Percentiles rank a stretch among this genome's conserved stretches.
These are phyloP conservation scores for Staphylotrichum longicolle DNA, from an alignment of 495 filamentous ascomycete genomes.

Conservation along the genomic window DNA sequence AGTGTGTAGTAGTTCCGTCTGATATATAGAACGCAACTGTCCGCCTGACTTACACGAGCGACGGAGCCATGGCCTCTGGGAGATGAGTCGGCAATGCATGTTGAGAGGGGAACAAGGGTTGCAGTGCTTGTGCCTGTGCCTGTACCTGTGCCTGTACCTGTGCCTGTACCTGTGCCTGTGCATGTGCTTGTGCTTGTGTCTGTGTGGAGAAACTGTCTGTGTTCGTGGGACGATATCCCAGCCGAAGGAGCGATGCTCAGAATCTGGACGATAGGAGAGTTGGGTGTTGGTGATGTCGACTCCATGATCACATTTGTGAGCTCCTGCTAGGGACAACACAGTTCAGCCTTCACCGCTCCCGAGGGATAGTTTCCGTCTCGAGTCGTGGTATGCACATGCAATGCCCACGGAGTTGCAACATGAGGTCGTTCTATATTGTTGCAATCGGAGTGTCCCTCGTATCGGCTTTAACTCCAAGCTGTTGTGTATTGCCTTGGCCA, in stretches of 20 bases:
- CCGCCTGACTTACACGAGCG: neutral
- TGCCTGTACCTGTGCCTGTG: neutral
- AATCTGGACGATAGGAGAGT: too few relatives aligned
- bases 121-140: neutral
- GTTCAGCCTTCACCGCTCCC: too few relatives aligned
- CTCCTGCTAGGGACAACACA: too few relatives aligned
- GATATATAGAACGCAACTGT: too few relatives aligned
- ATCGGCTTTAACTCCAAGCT: too few relatives aligned
- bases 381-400: too few relatives aligned
- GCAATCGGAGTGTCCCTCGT: too few relatives aligned
- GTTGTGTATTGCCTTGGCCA: too few relatives aligned
- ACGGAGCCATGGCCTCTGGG: neutral
- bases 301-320: neutral
- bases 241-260: neutral
- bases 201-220: neutral
- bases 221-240: neutral
- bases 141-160: neutral
- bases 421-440: too few relatives aligned
- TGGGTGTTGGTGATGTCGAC: neutral
- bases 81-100: neutral
- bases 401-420: too few relatives aligned
- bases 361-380: too few relatives aligned
- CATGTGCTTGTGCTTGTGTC: neutral
- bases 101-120: neutral
- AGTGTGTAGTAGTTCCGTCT: too few relatives aligned